A percentile compares a stretch with the other conserved stretches of the same genome.
Conservation (phyloP, 2,329 filamentous ascomycete species). For the Penicillium sp. region DNA sequence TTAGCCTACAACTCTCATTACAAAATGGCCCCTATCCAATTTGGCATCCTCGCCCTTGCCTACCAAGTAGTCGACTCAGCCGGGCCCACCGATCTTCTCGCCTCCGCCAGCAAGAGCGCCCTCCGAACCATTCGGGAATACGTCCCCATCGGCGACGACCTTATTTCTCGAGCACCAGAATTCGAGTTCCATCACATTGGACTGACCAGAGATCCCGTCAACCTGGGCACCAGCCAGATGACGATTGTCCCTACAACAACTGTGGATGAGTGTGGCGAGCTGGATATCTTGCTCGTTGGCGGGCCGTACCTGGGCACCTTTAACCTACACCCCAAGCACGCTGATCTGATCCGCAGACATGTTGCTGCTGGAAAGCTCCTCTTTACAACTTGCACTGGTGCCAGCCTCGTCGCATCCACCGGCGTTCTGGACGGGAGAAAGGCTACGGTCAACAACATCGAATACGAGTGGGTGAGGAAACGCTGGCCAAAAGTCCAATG, state of each 20-base stretch:
- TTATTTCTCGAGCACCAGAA: slow-evolving; percentile 23
- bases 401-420: slow-evolving; percentile 20
- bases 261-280: slow-evolving; percentile 32
- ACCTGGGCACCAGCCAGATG: slow-evolving; percentile 17
- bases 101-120: slow-evolving; percentile 21
- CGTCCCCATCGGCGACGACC: slow-evolving; percentile 18
- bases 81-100: slow-evolving; percentile 30
- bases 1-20: background rate
- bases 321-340: slow-evolving; percentile 26
- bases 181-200: slow-evolving; percentile 36
- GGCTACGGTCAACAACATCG: slow-evolving; percentile 43
- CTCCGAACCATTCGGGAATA: slow-evolving; percentile 13
- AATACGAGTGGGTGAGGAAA: slow-evolving; percentile 26
- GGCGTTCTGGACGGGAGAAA: slow-evolving; percentile 42
- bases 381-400: slow-evolving; percentile 20
- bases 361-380: slow-evolving; percentile 32
- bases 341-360: slow-evolving; percentile 32
- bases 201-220: slow-evolving; percentile 26
- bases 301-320: slow-evolving; percentile 28
- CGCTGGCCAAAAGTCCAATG: slow-evolving; percentile 42
- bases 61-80: slow-evolving; percentile 34
- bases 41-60: slow-evolving; percentile 26
- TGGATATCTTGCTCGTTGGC: slow-evolving; percentile 37
- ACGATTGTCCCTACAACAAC: slow-evolving; percentile 29
- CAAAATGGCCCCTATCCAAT: slow-evolving; percentile 20